Evolutionary conservation across 768 basidiomycete genomes (phyloP).

Genomic region (Psilocybe cyanescens): DNA sequence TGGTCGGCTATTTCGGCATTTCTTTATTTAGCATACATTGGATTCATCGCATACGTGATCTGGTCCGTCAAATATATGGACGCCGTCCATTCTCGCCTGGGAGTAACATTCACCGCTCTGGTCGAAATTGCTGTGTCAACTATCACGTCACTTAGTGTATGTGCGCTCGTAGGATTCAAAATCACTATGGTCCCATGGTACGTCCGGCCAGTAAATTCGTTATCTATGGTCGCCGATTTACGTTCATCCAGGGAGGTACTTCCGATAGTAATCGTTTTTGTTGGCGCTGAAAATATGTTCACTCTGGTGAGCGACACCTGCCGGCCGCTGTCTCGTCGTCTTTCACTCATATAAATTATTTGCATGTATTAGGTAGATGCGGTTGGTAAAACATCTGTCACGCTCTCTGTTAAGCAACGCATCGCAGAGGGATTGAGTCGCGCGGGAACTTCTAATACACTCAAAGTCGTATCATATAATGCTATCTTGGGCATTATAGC

Average conservation of each 20-base stretch:
- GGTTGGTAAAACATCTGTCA: constrained; percentile 83
- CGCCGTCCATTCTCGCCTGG: constrained; percentile 88
- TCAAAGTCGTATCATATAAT: constrained; percentile 91
- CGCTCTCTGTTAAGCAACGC: constrained; percentile 86
- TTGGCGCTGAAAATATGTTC: constrained; percentile 98
- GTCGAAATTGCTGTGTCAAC: constrained; percentile 93
- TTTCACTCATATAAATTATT: constrained; percentile 19
- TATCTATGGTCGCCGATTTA: not conserved
- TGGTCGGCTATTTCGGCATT: constrained; percentile 70
- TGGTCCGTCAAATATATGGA: constrained; percentile 78
- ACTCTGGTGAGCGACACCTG: constrained; percentile 64
- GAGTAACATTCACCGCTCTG: constrained; percentile 90
- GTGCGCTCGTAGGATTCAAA: constrained; percentile 86
- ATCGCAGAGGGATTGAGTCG: constrained; percentile 89
- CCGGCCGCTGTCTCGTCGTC: not conserved
- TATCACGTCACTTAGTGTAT: constrained; percentile 91
- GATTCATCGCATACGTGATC: constrained; percentile 76
- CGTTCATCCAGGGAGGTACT: constrained; percentile 71
- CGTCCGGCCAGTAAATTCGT: constrained; percentile 24
- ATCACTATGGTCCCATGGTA: constrained; percentile 91
- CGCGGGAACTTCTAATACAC: constrained; percentile 89
- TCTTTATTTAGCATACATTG: constrained; percentile 75
- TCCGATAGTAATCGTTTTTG: constrained; percentile 92
- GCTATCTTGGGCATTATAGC: constrained; percentile 77
- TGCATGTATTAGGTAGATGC: constrained; percentile 67